Percentiles rank a stretch among this genome's conserved stretches.
These are phyloP conservation scores for Acanthamoeba lenticulata DNA, from an alignment of 208 protist species.

Conservation along the genomic window DNA sequence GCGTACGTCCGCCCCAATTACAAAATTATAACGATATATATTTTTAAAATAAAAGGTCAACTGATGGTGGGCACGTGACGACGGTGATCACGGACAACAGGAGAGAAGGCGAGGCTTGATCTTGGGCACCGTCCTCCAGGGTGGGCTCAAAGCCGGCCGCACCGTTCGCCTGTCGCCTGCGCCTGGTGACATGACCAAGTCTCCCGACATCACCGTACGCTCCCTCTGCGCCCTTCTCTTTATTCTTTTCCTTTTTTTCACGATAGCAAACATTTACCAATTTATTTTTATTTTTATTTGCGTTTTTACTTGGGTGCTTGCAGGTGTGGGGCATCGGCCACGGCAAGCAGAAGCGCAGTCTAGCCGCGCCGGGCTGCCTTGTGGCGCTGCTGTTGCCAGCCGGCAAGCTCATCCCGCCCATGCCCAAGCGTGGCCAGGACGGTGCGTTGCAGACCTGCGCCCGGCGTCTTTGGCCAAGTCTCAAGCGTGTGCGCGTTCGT, in stretches of 20 bases:
- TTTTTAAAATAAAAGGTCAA: no score
- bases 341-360: not conserved
- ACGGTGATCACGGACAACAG: not conserved
- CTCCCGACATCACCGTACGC: not conserved
- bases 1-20: no score
- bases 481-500: not conserved
- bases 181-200: not conserved
- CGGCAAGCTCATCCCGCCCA: not conserved
- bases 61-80: not conserved
- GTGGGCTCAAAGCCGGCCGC: not conserved
- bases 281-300: no score
- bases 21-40: no score
- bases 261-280: not conserved
- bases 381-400: not conserved
- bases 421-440: not conserved
- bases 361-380: not conserved
- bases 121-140: conserved; percentile 4
- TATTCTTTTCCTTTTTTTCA: no score
- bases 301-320: no score
- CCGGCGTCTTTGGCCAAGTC: not conserved
- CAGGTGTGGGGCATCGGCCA: not conserved
- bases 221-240: not conserved
- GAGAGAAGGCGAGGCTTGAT: not conserved
- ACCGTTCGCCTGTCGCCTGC: not conserved
- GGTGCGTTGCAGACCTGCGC: not conserved